phyloP scores from a whole-genome alignment of 1,139 yeast species.

The Zygoascus meyerae region DNA sequence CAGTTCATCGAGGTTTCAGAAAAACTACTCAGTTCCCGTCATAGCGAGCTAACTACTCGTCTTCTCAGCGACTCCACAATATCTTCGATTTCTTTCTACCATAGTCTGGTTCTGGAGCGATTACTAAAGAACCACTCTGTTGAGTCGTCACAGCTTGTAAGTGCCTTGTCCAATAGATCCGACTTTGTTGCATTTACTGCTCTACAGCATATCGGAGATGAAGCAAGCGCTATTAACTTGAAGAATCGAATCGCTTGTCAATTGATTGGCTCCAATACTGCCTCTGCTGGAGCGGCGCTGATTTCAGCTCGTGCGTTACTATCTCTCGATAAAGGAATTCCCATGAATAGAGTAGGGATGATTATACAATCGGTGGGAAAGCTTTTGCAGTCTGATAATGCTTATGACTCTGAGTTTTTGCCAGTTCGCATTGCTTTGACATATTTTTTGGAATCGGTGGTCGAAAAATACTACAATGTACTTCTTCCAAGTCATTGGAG shows the following conservation, averaged over 20 bases:
- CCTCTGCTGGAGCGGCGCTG: too few relatives aligned
- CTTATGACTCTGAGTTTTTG: slow-evolving; percentile 52
- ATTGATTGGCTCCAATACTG: slow-evolving; percentile 34
- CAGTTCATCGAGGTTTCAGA: too few relatives aligned
- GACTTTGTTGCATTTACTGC: slow-evolving; percentile 13
- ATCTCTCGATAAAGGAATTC: slow-evolving; percentile 11
- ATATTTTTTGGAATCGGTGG: slow-evolving; percentile 43
- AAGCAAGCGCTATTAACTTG: slow-evolving; percentile 37
- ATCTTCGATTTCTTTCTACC: too few relatives aligned
- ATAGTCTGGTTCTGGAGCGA: too few relatives aligned
- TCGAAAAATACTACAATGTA: slow-evolving; percentile 27
- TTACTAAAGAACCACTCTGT: too few relatives aligned
- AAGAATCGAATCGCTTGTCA: slow-evolving; percentile 63
- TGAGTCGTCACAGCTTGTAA: too few relatives aligned
- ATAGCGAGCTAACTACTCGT: too few relatives aligned
- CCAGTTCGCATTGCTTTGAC: slow-evolving; percentile 49
- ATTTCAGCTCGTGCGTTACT: neutral
- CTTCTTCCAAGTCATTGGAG: slow-evolving; percentile 25
- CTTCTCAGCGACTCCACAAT: too few relatives aligned
- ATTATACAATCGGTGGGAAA: slow-evolving; percentile 44
- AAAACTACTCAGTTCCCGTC: too few relatives aligned
- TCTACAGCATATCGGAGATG: slow-evolving; percentile 16
- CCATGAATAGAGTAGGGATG: slow-evolving; percentile 42
- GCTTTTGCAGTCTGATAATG: slow-evolving; percentile 59
- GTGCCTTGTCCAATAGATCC: too few relatives aligned